These are phyloP conservation scores for Scenedesmus sp. DNA, from an alignment of 163 green algal genomes.

Conservation along the genomic window DNA sequence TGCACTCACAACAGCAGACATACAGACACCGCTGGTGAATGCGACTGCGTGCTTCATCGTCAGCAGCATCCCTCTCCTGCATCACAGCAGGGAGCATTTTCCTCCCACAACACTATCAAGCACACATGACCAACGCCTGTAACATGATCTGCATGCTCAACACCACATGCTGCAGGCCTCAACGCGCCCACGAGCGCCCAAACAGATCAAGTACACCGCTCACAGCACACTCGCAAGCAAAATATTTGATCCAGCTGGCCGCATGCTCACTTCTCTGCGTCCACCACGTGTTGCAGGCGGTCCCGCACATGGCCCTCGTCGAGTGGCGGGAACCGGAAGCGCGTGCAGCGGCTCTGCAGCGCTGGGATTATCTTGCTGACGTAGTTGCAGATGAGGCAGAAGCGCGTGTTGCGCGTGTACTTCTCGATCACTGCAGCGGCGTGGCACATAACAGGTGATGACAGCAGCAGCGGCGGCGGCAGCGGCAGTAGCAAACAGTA, in stretches of 20 bases:
- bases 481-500: not conserved
- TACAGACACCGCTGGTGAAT: too few relatives aligned
- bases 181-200: too few relatives aligned
- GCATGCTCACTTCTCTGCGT: constrained; percentile 60
- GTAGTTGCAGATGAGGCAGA: constrained; percentile 99
- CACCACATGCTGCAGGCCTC: too few relatives aligned
- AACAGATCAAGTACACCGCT: not conserved
- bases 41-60: too few relatives aligned
- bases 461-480: not conserved
- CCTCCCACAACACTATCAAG: too few relatives aligned
- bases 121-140: too few relatives aligned
- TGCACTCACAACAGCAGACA: too few relatives aligned
- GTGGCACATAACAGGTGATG: not conserved
- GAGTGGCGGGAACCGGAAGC: constrained; percentile 97
- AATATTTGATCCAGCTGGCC: not conserved
- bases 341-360: constrained; percentile 97
- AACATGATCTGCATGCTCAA: too few relatives aligned
- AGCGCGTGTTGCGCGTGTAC: constrained; percentile 97
- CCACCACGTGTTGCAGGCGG: constrained; percentile 77
- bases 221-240: not conserved
- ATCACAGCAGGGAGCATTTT: too few relatives aligned
- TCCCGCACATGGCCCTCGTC: constrained; percentile 74
- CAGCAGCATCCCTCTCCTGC: too few relatives aligned
- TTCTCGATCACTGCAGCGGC: constrained; percentile 96
- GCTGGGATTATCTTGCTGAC: constrained; percentile 99